Evolutionary conservation across 2,329 filamentous ascomycete genomes (phyloP), one percentile per base, ranked within the genome.

Genomic region (Coniochaeta hoffmannii): DNA sequence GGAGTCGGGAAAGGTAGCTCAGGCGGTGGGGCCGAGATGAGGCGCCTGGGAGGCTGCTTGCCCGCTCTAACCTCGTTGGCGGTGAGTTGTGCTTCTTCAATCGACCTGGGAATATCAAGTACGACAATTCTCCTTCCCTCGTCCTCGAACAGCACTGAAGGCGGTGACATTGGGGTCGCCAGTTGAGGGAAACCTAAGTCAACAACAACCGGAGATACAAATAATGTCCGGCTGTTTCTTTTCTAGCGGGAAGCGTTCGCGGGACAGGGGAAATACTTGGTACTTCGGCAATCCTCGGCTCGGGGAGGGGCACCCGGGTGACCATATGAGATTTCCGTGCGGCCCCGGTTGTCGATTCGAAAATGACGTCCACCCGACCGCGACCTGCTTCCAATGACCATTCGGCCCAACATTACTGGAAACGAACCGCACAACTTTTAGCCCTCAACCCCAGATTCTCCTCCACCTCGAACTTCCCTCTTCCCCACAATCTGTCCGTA

Each of bases 41-140:
- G 69, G 55, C 73, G 72, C 53, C 72, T 70, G 51, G 59, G 57
- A 22, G 36, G 56, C 19, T 50, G 35, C 22, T 30, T 34, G 30
- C 49, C 53, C 35, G 36, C 22, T 28, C 53, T 67, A 22, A 61
- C 57, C 32, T 73, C 62, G 30, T 68, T 69, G 7, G 71, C 65
- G 12, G 72, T 71, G 32, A 77, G 75, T 69, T 91, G 88, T 17
- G 81, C 82, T 57, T 82, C 75, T 60, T 88, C 84, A 36, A 91
- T 80, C 1, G 88, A 89, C 17, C 76, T 73, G 24, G 88, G 87
- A 49, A 90, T 80, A 63, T 92, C 88, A 53, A 91, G 68, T 26
- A 90, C 67, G 22, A 82, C 73, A 54, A 86, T 69, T 49, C 36
- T 11, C 22, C 36, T 19, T 22, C 4, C 12, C 1, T 68, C 62